Conservation (phyloP, 257 asterid genomes). For the Solanum chaucha region DNA sequence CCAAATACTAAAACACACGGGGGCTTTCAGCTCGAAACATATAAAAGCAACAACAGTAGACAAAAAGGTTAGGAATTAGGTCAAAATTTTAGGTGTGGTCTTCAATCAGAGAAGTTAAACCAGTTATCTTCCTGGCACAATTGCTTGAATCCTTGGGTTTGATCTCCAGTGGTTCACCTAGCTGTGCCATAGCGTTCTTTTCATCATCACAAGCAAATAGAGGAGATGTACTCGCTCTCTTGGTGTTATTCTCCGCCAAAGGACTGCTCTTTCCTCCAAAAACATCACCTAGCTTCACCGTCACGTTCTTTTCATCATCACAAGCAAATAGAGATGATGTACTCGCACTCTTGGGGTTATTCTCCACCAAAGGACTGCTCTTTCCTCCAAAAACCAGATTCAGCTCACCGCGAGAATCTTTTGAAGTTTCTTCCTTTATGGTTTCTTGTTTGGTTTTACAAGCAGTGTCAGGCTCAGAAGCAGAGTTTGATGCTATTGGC, state of each 20-base stretch:
- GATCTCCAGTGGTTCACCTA: conserved; percentile 38
- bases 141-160: conserved; percentile 40
- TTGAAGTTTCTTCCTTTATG: background rate
- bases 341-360: background rate
- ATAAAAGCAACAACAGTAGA: background rate
- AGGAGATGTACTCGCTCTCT: background rate
- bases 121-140: conserved; percentile 48
- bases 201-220: background rate
- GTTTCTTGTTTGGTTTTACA: background rate
- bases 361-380: background rate
- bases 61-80: background rate
- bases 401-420: background rate
- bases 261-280: conserved; percentile 11
- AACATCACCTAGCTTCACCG: background rate
- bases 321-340: background rate
- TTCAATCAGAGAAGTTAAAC: conserved; percentile 63
- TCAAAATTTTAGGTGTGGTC: conserved; percentile 35
- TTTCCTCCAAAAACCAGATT: conserved; percentile 16
- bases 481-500: background rate
- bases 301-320: background rate
- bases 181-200: conserved; percentile 4
- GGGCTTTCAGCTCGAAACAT: background rate
- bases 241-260: background rate
- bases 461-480: background rate
- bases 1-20: conserved; percentile 2